Percentiles rank a stretch among this genome's conserved stretches.
Evolutionary conservation across 306 rosid species (phyloP).

Genomic region (Cicer cuneatum): DNA sequence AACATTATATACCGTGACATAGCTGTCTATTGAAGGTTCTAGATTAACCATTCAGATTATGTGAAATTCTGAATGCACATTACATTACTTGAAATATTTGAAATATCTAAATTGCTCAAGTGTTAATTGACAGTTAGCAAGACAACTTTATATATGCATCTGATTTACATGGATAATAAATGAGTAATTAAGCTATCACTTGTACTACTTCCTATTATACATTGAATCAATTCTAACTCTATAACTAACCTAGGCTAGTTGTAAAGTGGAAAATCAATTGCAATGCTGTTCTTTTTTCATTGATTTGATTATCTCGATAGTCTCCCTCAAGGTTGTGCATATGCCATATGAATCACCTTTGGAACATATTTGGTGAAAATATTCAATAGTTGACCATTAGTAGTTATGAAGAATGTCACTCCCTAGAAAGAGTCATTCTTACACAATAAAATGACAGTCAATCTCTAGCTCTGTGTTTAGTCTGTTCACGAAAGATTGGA

Average conservation of each 20-base stretch:
- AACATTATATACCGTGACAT: conserved; percentile 18
- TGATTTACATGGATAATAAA: not conserved
- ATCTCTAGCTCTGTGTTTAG: no score
- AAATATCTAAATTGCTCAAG: not conserved
- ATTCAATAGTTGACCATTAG: not conserved
- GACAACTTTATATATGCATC: conserved; percentile 1
- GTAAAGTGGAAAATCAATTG: not conserved
- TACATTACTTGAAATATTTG: not conserved
- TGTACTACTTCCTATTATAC: not conserved
- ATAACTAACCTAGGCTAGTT: not conserved
- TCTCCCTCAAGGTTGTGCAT: not conserved
- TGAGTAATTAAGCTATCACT: not conserved
- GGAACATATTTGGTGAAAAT: not conserved
- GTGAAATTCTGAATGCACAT: not conserved
- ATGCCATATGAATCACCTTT: no score
- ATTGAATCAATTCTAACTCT: not conserved
- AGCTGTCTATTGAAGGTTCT: not conserved
- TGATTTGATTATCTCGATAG: not conserved
- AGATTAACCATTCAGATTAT: conserved; percentile 17
- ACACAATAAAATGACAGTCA: not conserved
- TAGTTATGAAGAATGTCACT: not conserved
- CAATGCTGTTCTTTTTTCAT: not conserved
- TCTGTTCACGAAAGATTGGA: no score
- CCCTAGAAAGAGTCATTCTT: not conserved
- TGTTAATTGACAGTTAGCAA: not conserved